phyloP scores from a whole-genome alignment of 75 land plant species.

The Pinus tabuliformis region DNA sequence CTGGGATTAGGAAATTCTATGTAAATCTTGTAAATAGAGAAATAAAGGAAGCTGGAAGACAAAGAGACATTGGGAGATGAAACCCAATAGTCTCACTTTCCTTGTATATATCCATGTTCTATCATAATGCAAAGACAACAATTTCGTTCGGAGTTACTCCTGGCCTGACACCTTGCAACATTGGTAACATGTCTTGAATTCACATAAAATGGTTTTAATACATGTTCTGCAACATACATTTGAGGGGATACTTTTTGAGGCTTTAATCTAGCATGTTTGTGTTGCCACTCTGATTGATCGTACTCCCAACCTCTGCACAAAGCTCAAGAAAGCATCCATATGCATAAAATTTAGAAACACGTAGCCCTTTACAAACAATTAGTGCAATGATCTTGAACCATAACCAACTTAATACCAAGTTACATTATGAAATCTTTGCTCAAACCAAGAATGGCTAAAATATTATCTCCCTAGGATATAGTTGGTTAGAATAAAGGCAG shows the following conservation, averaged over 20 bases:
- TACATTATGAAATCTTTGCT: background rate
- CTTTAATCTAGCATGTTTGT: slow-evolving; percentile 31
- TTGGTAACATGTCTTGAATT: slow-evolving; percentile 49
- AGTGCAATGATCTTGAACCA: background rate
- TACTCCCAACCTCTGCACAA: slow-evolving; percentile 22
- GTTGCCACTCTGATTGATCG: slow-evolving; percentile 19
- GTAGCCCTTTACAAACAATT: background rate
- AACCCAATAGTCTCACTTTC: no score
- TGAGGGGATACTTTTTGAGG: slow-evolving; percentile 86
- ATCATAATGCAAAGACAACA: no score
- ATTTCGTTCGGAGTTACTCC: no score
- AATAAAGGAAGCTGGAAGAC: no score
- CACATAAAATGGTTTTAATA: slow-evolving; percentile 88
- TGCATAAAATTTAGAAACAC: background rate
- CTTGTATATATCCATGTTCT: no score
- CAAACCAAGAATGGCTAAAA: background rate
- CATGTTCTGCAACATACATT: slow-evolving; percentile 69
- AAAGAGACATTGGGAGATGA: no score
- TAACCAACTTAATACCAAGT: background rate
- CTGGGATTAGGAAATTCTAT: no score
- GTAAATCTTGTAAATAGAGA: no score
- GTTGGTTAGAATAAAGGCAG: background rate
- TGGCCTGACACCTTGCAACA: slow-evolving; percentile 16
- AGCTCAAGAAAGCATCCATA: slow-evolving; percentile 2
- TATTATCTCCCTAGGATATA: background rate